Evolutionary conservation across 2,329 filamentous ascomycete species (phyloP), one percentile per base, ranked within the genome.

Genomic region (Metarhizium brunneum): DNA sequence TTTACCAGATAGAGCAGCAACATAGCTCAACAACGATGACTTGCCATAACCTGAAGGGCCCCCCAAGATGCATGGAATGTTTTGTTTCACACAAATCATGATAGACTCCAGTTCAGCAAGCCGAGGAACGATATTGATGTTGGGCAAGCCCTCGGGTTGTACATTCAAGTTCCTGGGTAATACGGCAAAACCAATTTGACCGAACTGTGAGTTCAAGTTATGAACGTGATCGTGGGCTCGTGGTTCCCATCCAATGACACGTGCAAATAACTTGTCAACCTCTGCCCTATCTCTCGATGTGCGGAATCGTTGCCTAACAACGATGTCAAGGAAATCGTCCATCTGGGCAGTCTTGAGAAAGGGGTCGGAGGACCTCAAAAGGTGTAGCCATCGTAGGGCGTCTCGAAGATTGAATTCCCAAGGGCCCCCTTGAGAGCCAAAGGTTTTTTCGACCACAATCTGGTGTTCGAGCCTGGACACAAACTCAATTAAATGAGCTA

Each of bases 371-470:
- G 70, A 68, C 55, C 66, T 69, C 18, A 74, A 57, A 14, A 97
- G 72, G 61, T 88, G 82, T 50, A 96, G 74, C 92, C 92, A 97
- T 58, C 92, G 82, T 55, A 94, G 82, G 3, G 90, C 89, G 69
- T 97, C 92, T 69, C 91, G 86, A 60, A 99, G 74, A 65, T 96
- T 99, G 68, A 96, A 94, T 66, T 96, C 94, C 94, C 91, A 99
- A 1, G 95, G 94, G 6, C 87, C 88, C 14, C 84, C 84, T 61
- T 84, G 80, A 1, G 76, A 73, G 2, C 83, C 84, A 61, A 86
- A 86, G 0, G 74, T 70, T 58, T 76, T 79, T 53, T 79, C 73
- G 32, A 79, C 76, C 4, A 84, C 77, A 30, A 95, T 83, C 40
- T 87, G 82, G 35, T 82, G 77, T 59, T 96, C 90, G 10, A 97